Base-by-base conservation (phyloP, 2,329 filamentous ascomycete species). In the Periglandula ipomoeae region DNA sequence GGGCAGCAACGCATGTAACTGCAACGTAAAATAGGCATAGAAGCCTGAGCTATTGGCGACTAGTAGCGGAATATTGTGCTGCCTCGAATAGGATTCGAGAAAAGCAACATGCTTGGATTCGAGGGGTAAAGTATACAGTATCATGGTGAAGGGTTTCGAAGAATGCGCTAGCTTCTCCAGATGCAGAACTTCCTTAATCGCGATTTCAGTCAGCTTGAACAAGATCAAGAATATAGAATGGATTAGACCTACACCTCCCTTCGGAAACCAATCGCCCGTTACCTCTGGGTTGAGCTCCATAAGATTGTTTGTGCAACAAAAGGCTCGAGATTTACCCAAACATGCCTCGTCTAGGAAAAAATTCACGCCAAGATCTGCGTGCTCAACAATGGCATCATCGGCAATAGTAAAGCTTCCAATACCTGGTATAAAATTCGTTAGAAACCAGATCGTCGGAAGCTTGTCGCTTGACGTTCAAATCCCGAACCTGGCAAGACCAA, bases 241-340 rank as follows among this genome's bases (percentile, higher is more conserved):
- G 17, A 15, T 20, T 6, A 38, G 4, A 48, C 50, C 20, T 35
- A 57, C 59, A 61, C 73, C 60, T 39, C 65, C 58, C 53, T 73
- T 72, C 15, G 78, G 76, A 52, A 72, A 75, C 75, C 81, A 91
- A 59, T 84, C 75, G 6, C 90, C 91, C 51, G 86, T 69, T 1
- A 96, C 93, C 60, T 97, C 93, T 2, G 90, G 89, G 61, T 98
- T 98, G 52, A 98, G 74, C 66, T 98, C 94, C 53, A 82, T 74
- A 39, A 98, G 73, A 48, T 91, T 74, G 53, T 84, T 82, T 50
- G 84, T 83, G 48, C 85, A 87, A 61, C 86, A 83, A 63, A 89
- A 78, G 2, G 91, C 88, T 56, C 93, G 82, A 23, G 82, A 82
- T 59, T 82, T 83, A 47, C 89, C 90, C 34, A 95, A 64, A 55